Base-by-base conservation (phyloP, 164 flowering plant genomes). In the Piper longum region DNA sequence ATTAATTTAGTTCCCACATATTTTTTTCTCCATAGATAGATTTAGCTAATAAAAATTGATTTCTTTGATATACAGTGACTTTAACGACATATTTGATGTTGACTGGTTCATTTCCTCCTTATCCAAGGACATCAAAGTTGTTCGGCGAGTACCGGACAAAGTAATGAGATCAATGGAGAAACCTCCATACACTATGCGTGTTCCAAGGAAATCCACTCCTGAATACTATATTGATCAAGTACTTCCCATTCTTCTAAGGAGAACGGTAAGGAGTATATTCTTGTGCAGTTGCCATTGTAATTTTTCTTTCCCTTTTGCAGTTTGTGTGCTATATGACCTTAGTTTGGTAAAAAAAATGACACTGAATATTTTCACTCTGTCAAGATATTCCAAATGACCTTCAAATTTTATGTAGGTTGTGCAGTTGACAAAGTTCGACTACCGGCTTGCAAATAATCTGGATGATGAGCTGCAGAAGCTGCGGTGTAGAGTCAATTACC, bases 121-220 rank as follows among this genome's bases (percentile, higher is more conserved):
- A 64, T 76, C 90, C 55, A 87, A 95, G 75, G 99, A 95, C 76
- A 85, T 95, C 17, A 79, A 82, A 3, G 77, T 91, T 70, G 83
- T 88, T 13, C 88, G 82, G 76, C 76, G 89, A 70, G 81, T 91
- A 58, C 93, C 97, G 57, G 87, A 88, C 71, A 91, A 84, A 79
- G 78, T 85, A 62, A 85, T 88, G 96, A 78, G 88, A 64, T 77
- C 89, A 62, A 84, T 91, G 95, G 95, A 87, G 11, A 93, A 82
- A 71, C 99, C 97, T 65, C 99, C 99, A 43, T 93, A 93, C 57
- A 90, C 96, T 2, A 91, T 88, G 96, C 95, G 99, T 61, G 97
- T 95, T 17, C 99, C 99, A 41, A 77, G 99, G 70, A 95, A 85
- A 79, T 95, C 97, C 4, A 73, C 81, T 16, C 90, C 99, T 43